phyloP scores from a whole-genome alignment of 148 eudicot genomes.

The Rhododendron simsii region DNA sequence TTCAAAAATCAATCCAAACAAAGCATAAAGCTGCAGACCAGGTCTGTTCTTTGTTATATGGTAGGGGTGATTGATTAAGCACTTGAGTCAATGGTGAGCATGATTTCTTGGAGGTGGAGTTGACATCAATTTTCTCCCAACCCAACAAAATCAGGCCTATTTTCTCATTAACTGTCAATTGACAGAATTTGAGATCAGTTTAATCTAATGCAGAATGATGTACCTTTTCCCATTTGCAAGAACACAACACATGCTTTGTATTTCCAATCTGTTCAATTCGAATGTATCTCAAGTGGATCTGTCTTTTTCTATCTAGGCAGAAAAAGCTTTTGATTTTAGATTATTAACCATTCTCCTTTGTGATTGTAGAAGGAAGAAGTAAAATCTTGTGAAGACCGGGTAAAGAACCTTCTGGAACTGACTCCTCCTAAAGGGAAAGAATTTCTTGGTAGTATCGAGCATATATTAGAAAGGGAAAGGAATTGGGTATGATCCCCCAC shows the following conservation, averaged over 20 bases:
- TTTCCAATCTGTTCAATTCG: neutral
- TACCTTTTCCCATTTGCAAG: neutral
- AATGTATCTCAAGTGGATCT: neutral
- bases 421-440: conserved; percentile 94
- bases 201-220: neutral
- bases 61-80: neutral
- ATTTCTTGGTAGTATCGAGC: conserved; percentile 78
- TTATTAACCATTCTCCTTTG: conserved; percentile 1
- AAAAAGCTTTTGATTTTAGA: neutral
- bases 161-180: neutral
- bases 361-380: conserved; percentile 78
- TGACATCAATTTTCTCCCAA: neutral
- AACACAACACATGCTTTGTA: neutral
- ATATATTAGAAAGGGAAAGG: conserved; percentile 89
- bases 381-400: conserved; percentile 78
- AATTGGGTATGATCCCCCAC: conserved; percentile 65
- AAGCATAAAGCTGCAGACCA: neutral
- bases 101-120: neutral
- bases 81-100: neutral
- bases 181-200: neutral
- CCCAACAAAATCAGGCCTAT: neutral
- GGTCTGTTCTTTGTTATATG: neutral
- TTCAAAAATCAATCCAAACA: too few relatives aligned
- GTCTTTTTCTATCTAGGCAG: neutral
- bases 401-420: conserved; percentile 77